Percentiles rank a stretch among this genome's conserved stretches.
Conservation (phyloP, 2,329 filamentous ascomycete species). For the Epichloe scottii region DNA sequence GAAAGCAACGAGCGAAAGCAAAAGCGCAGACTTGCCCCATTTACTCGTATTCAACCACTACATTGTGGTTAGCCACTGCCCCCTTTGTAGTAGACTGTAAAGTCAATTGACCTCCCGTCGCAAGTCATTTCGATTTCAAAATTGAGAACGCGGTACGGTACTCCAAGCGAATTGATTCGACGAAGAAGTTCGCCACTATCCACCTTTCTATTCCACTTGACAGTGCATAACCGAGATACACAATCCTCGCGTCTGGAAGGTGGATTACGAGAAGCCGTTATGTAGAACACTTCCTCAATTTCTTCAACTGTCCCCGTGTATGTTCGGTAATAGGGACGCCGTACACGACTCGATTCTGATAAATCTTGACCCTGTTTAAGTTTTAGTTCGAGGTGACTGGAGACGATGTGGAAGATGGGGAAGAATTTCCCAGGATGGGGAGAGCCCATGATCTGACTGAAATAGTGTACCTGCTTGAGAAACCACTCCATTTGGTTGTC, state of each 20-base stretch:
- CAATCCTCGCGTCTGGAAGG: not conserved
- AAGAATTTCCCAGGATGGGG: not conserved
- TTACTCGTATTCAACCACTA: conserved; percentile 1
- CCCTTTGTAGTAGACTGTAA: not conserved
- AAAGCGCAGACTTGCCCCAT: not conserved
- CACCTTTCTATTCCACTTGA: not conserved
- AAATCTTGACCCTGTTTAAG: not conserved
- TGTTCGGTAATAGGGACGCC: fast-evolving
- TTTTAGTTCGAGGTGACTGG: not conserved
- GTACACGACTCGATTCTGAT: not conserved
- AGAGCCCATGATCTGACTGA: not conserved
- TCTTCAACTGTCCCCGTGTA: not conserved
- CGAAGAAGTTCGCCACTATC: not conserved
- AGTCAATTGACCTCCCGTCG: not conserved
- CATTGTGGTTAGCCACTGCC: not conserved
- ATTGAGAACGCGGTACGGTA: not conserved
- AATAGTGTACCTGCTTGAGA: conserved; percentile 1
- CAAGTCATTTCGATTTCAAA: conserved; percentile 2
- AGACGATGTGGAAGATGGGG: not conserved
- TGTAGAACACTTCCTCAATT: not conserved
- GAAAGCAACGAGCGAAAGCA: too few relatives aligned
- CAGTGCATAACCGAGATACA: not conserved
- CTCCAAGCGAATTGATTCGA: not conserved
- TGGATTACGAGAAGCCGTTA: not conserved
- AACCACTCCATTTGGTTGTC: conserved; percentile 18